Evolutionary conservation across 140 eudicot species (phyloP), one percentile per base, ranked within the genome.

Genomic region (Senecio squalidus): DNA sequence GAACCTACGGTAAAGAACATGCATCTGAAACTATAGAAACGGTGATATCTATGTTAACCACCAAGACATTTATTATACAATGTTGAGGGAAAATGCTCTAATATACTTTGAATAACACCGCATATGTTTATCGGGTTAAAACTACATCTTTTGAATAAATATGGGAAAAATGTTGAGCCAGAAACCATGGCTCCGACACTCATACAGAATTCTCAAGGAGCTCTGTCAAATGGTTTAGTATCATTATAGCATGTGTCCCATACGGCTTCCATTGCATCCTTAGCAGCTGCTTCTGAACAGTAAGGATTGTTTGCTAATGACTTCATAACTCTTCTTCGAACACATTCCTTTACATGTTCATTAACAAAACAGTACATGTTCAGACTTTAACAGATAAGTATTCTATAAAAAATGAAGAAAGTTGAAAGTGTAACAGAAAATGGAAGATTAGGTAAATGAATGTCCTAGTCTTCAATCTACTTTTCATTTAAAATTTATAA

Each of bases 191-290:
- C n/a, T 34, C 40, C 16, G 4, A 36, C n/a, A 36, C 43, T 10
- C 10, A 36, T 4, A 36, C 14, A 10, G 15, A 36, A 36, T n/a
- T 36, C 43, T 79, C 79, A 91, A 48, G 96, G 95, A 67, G 96
- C 98, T 76, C 96, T 73, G 51, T 91, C 96, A 47, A 91, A 91
- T 59, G 98, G 98, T 49, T 75, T 64, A n/a, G 98, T 91, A 70
- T 91, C 98, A 60, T 91, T 91, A 75, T 91, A 91, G 63, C 98
- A 91, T 20, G 75, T 70, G 76, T 91, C 94, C 98, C 98, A 86
- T 25, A 91, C 92, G 43, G 96, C 96, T 71, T 91, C 98, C 94
- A 91, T 81, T 28, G 96, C 96, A 70, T 83, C 92, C 73, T 79
- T 91, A 17, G 96, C 78, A 60, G 92, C 86, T 50, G 89, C 71